Conservation (phyloP, 768 basidiomycete genomes). For the Mycena indigotica region DNA sequence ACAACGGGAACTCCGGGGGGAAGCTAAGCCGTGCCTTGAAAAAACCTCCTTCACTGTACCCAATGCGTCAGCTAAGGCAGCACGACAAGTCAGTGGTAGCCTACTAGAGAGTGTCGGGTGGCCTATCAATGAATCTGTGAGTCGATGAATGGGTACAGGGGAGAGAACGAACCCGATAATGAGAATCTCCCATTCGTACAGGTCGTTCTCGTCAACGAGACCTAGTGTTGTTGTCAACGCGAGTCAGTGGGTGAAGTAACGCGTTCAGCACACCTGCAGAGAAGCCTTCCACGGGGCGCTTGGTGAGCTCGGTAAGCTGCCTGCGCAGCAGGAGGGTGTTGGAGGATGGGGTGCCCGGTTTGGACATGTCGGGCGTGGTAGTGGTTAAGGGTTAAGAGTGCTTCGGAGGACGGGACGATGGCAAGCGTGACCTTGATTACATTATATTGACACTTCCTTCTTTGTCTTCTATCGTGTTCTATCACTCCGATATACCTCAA, state of each 20-base stretch:
- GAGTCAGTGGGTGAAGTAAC: slow-evolving; percentile 29
- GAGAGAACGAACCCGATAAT: slow-evolving; percentile 77
- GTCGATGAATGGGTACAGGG: background rate
- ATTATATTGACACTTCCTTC: background rate
- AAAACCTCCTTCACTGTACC: slow-evolving; percentile 87
- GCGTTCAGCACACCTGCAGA: slow-evolving; percentile 69
- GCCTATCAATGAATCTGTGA: too few relatives aligned
- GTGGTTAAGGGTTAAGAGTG: background rate
- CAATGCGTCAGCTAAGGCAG: slow-evolving; percentile 14
- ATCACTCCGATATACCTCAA: background rate
- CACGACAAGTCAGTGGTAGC: slow-evolving; percentile 28
- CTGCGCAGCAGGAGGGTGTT: slow-evolving; percentile 73
- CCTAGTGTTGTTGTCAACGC: slow-evolving; percentile 50
- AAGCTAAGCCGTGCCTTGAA: slow-evolving; percentile 90
- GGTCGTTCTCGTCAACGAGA: slow-evolving; percentile 90
- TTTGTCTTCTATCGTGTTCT: background rate
- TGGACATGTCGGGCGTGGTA: slow-evolving; percentile 41
- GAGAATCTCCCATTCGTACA: slow-evolving; percentile 96
- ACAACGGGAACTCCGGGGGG: slow-evolving; percentile 85
- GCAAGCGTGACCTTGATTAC: background rate
- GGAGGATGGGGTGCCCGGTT: slow-evolving; percentile 42
- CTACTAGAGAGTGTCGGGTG: slow-evolving; percentile 93
- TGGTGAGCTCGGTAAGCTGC: slow-evolving; percentile 84
- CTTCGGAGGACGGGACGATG: background rate
- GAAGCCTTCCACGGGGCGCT: slow-evolving; percentile 94